Evolutionary conservation across 2,329 filamentous ascomycete genomes (phyloP).

Genomic region (Aspergillus quadricinctus): DNA sequence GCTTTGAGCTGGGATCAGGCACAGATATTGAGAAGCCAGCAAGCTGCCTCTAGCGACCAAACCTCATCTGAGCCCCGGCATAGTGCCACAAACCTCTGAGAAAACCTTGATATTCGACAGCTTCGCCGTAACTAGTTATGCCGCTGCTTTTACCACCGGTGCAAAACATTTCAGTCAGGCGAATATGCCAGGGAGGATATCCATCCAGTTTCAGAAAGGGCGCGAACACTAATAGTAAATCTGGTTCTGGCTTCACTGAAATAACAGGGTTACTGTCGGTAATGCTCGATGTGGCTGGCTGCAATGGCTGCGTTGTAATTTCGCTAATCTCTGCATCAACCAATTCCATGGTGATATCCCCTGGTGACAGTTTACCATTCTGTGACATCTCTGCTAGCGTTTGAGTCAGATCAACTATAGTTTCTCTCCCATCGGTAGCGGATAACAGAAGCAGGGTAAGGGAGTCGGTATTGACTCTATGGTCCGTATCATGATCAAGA

Average conservation of each 20-base stretch:
- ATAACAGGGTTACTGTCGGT: neutral
- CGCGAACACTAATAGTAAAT: constrained; percentile 82
- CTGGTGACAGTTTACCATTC: constrained; percentile 71
- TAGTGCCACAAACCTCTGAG: constrained; percentile 78
- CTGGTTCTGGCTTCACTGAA: constrained; percentile 76
- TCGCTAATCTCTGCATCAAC: constrained; percentile 82
- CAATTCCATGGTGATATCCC: constrained; percentile 79
- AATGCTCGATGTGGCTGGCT: constrained; percentile 7
- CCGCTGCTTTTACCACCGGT: constrained; percentile 43
- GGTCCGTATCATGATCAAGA: constrained; percentile 11
- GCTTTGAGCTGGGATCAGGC: neutral
- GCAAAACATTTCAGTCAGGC: constrained; percentile 88
- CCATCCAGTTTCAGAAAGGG: constrained; percentile 79
- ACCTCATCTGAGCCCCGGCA: constrained; percentile 81
- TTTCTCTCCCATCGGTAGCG: constrained; percentile 83
- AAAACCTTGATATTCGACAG: constrained; percentile 91
- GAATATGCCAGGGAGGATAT: constrained; percentile 94
- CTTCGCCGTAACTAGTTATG: constrained; percentile 34
- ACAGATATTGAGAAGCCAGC: neutral
- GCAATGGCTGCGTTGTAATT: constrained; percentile 38
- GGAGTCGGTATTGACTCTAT: constrained; percentile 22
- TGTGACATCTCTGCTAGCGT: constrained; percentile 95
- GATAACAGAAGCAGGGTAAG: constrained; percentile 74
- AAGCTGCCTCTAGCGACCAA: constrained; percentile 52
- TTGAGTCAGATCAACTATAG: constrained; percentile 90